Evolutionary conservation across 164 flowering plant genomes (phyloP).

Genomic region (Berberis thunbergii): DNA sequence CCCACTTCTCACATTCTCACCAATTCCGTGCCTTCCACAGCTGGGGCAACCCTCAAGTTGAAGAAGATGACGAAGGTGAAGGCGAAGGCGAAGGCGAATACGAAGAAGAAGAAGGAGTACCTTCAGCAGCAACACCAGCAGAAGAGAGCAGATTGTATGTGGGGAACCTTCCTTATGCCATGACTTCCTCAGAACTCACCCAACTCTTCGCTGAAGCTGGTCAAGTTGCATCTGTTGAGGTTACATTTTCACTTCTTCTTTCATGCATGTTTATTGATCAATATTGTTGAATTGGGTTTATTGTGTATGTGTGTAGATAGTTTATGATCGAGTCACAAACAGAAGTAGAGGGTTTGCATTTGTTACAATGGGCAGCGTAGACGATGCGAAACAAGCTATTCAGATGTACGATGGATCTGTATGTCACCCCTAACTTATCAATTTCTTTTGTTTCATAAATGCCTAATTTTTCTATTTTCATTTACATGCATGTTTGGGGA

Average conservation of each 20-base stretch:
- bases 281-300: not conserved
- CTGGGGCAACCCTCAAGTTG: not conserved
- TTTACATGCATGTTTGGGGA: no score
- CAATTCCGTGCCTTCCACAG: slow-evolving; percentile 10
- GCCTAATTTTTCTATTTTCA: no score
- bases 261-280: not conserved
- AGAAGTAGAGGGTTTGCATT: slow-evolving; percentile 92
- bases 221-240: slow-evolving; percentile 52
- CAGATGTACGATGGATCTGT: slow-evolving; percentile 79
- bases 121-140: slow-evolving; percentile 4
- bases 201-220: slow-evolving; percentile 70
- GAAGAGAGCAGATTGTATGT: slow-evolving; percentile 51
- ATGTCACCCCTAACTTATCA: slow-evolving; percentile 23
- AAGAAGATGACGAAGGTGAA: slow-evolving; percentile 13
- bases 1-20: slow-evolving; percentile 10
- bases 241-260: not conserved
- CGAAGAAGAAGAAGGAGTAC: slow-evolving; percentile 12
- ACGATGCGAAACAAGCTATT: slow-evolving; percentile 77
- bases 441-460: not conserved
- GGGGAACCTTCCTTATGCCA: slow-evolving; percentile 72
- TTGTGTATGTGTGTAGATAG: slow-evolving; percentile 34
- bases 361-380: slow-evolving; percentile 65
- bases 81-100: slow-evolving; percentile 17
- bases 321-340: slow-evolving; percentile 72
- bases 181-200: slow-evolving; percentile 45